A percentile compares a stretch with the other conserved stretches of the same genome.
Conservation (phyloP, 2,329 filamentous ascomycete genomes). For the Amylocarpus encephaloides region DNA sequence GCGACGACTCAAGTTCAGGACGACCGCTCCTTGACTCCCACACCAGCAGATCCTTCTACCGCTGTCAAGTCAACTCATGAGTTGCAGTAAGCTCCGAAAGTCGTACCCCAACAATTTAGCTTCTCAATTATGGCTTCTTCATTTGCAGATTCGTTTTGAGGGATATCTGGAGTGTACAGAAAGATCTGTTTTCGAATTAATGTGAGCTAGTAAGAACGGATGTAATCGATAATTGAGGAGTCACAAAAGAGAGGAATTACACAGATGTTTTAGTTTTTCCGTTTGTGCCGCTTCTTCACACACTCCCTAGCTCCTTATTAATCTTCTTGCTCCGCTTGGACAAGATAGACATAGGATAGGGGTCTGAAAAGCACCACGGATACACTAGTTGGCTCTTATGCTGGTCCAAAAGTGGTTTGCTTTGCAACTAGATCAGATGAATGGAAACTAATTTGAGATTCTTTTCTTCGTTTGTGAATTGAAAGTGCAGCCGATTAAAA, state of each 20-base stretch:
- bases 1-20: conserved; percentile 10
- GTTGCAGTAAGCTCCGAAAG: conserved; percentile 10
- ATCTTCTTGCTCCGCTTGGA: conserved; percentile 18
- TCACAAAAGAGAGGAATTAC: not conserved
- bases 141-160: not conserved
- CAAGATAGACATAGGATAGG: conserved; percentile 19
- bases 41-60: conserved; percentile 17
- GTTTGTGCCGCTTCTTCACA: conserved; percentile 1
- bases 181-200: no score
- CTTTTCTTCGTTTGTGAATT: no score
- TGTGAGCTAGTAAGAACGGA: no score
- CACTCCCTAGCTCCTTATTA: conserved; percentile 7
- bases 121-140: conserved; percentile 1
- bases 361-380: not conserved
- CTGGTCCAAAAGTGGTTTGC: conserved; percentile 1
- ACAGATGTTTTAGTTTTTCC: not conserved
- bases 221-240: not conserved
- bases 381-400: not conserved
- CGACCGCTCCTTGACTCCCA: conserved; percentile 25
- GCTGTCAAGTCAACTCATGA: conserved; percentile 13
- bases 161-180: not conserved
- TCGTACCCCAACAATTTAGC: conserved; percentile 3
- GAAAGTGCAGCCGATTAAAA: no score
- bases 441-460: no score
- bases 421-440: not conserved